A percentile compares a stretch with the other conserved stretches of the same genome.
Conservation (phyloP, 768 basidiomycete species). For the Termitomyces sp. region DNA sequence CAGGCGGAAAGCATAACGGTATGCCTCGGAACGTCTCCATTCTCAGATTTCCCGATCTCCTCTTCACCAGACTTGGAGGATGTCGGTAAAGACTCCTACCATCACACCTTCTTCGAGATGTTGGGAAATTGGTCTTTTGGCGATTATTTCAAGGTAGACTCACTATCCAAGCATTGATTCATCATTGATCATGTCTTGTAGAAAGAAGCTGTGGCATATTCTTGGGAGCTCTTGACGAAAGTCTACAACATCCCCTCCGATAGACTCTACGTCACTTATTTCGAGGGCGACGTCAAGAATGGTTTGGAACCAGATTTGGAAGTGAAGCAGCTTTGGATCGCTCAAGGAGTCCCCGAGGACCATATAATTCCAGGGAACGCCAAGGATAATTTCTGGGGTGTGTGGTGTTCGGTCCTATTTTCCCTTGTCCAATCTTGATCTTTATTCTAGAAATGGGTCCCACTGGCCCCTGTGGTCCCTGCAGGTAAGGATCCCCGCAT, state of each 20-base stretch:
- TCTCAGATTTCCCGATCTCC: background rate
- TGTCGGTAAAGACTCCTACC: conserved; percentile 97
- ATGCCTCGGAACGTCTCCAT: background rate
- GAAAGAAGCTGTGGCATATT: conserved; percentile 90
- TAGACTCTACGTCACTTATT: conserved; percentile 95
- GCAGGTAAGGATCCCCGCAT: conserved; percentile 49
- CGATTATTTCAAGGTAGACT: conserved; percentile 93
- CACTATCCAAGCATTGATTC: conserved; percentile 2
- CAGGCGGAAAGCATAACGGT: conserved; percentile 99
- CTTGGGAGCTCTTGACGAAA: conserved; percentile 91
- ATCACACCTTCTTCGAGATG: conserved; percentile 99
- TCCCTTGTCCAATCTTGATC: conserved; percentile 5
- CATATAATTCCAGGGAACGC: conserved; percentile 92
- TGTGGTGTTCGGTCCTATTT: conserved; percentile 1
- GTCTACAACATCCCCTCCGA: conserved; percentile 88
- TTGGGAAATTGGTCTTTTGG: conserved; percentile 99
- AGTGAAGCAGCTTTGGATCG: conserved; percentile 81
- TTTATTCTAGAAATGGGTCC: conserved; percentile 84
- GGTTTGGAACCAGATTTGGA: conserved; percentile 87
- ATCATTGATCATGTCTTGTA: conserved; percentile 22
- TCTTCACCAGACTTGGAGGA: conserved; percentile 81
- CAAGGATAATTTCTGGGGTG: conserved; percentile 99
- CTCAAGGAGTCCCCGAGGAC: conserved; percentile 82
- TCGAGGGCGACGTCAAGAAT: conserved; percentile 86
- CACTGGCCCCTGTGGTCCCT: conserved; percentile 97